A percentile compares a stretch with the other conserved stretches of the same genome.
These are phyloP conservation scores for Venturiaceae sp. DNA, from an alignment of 2,329 filamentous ascomycete genomes.

Conservation along the genomic window DNA sequence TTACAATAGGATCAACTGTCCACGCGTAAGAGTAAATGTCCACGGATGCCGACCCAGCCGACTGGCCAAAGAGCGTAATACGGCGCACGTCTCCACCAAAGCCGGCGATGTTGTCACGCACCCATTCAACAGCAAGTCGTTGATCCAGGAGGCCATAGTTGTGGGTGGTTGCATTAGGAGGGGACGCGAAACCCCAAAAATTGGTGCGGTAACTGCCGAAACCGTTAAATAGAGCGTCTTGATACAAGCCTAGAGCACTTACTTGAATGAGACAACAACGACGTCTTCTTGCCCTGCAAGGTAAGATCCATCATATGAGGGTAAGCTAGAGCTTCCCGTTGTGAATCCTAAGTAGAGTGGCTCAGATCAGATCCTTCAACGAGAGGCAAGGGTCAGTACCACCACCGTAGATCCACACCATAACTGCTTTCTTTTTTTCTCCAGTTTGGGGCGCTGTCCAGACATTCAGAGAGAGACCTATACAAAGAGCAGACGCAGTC, in stretches of 20 bases:
- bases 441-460: too few species aligned
- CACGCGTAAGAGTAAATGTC: constrained; percentile 10
- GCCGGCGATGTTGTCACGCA: constrained; percentile 62
- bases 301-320: too few species aligned
- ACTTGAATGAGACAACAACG: constrained; percentile 19
- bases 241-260: constrained; percentile 12
- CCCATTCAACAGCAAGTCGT: constrained; percentile 45
- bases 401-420: too few species aligned
- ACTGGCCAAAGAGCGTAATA: constrained; percentile 15
- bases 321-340: too few species aligned
- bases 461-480: too few species aligned
- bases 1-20: constrained; percentile 10
- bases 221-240: constrained; percentile 6
- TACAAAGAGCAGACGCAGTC: too few species aligned
- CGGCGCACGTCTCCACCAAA: constrained; percentile 50
- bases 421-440: too few species aligned
- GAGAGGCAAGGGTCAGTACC: too few species aligned
- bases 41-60: constrained; percentile 15
- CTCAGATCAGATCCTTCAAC: too few species aligned
- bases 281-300: constrained; percentile 18
- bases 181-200: constrained; percentile 15
- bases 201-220: constrained; percentile 11
- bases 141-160: constrained; percentile 10
- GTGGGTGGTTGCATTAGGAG: constrained; percentile 14
- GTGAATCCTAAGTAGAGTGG: too few species aligned